Evolutionary conservation across 768 basidiomycete species (phyloP), one percentile per base, ranked within the genome.

Genomic region (Guyanaporus albipodus): DNA sequence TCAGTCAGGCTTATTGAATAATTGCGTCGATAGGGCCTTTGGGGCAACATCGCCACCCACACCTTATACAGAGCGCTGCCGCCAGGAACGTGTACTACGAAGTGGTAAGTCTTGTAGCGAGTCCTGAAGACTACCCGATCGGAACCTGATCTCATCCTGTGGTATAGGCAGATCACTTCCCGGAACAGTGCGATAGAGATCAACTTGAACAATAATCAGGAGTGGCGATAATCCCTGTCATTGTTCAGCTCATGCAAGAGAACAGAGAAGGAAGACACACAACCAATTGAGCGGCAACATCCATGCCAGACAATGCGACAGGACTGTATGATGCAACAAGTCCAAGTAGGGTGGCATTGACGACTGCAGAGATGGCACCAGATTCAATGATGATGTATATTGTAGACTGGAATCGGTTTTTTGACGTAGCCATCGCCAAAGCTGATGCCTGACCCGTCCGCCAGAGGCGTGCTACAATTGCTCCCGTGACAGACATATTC

Each of bases 161-260:
- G n/a, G n/a, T n/a, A n/a, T n/a, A n/a, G n/a, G n/a, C n/a, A n/a
- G n/a, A n/a, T n/a, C n/a, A n/a, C n/a, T n/a, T n/a, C n/a, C n/a
- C n/a, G n/a, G n/a, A n/a, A n/a, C n/a, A n/a, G n/a, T n/a, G n/a
- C n/a, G n/a, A n/a, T n/a, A n/a, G n/a, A n/a, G n/a, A n/a, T 18
- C 48, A 1, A 36, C 48, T 5, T 24, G 42, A 6, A 35, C 42
- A 21, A 44, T 9, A 38, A 44, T 49, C 32, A 45, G 34, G 8
- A 49, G 21, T 12, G 37, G 38, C 1, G n/a, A 18, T 27, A 41
- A 6, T 14, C n/a, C 23, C 49, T 50, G 22, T 12, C 17, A n/a
- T 4, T 3, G n/a, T 2, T 50, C 37, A 26, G 12, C 15, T 4
- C 1, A 6, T 7, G 8, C 7, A 7, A 2, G 1, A 33, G 7